Percentiles rank a stretch among this genome's conserved stretches.
Evolutionary conservation across 129 eudicot genomes (phyloP).

Genomic region (Helianthus tuberosus): DNA sequence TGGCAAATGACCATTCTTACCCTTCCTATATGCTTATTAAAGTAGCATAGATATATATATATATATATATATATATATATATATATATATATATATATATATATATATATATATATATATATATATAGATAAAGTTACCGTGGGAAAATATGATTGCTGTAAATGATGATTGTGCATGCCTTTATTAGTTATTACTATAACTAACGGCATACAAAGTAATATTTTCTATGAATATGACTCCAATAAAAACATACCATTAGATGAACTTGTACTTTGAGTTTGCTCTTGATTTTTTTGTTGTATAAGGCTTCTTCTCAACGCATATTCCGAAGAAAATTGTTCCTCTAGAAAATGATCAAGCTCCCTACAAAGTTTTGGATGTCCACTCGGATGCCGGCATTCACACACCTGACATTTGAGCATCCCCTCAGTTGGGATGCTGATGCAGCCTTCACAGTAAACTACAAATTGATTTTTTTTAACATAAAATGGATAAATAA

Average conservation of each 20-base stretch:
- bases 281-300: conserved; percentile 42
- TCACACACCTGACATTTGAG: conserved; percentile 63
- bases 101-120: no score
- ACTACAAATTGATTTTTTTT: conserved; percentile 32
- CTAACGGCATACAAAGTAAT: conserved; percentile 15
- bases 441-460: conserved; percentile 64
- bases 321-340: conserved; percentile 56
- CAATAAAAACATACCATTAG: conserved; percentile 46
- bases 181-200: conserved; percentile 8
- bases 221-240: neutral
- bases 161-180: no score
- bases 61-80: no score
- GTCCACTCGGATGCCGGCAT: conserved; percentile 57
- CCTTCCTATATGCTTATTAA: no score
- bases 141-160: no score
- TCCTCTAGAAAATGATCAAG: conserved; percentile 64
- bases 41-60: no score
- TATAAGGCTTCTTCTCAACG: conserved; percentile 37
- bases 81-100: no score
- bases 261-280: conserved; percentile 27
- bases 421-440: conserved; percentile 40
- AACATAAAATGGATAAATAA: conserved; percentile 5
- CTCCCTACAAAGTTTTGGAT: conserved; percentile 66
- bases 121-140: no score
- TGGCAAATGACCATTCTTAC: no score